Base-by-base conservation (phyloP, 208 protist species). In the Tritrichomonas musculus region DNA sequence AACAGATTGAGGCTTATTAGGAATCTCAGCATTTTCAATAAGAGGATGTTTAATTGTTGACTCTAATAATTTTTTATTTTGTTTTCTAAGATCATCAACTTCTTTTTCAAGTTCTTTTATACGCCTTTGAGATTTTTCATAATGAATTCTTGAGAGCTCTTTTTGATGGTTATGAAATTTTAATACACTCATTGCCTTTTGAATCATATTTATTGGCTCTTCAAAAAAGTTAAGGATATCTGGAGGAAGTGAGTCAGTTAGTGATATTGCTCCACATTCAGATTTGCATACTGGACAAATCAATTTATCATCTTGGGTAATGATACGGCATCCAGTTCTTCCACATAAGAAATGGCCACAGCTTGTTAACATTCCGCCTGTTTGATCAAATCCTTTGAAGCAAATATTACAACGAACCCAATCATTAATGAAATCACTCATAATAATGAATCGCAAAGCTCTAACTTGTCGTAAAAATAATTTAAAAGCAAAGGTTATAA, bases 331-430 rank as follows among this genome's bases (percentile, higher is more conserved):
- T 33, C 44, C 47, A 20, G 41, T 25, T 57, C 77, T 53, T 27
- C 44, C 44, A 50, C 77, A 88, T n/a, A 88, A 88, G 27, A 88
- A 88, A 88, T 88, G 77, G 39, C 77, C 77, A 36, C 77, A 88
- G 57, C 77, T 88, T 57, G 77, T 88, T 50, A 88, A 39, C 13
- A 57, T 88, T 1, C 77, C 77, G 0, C 77, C 77, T 20, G 53
- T n/a, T 1, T 44, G 1, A 60, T 88, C 44, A 27, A 88, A 88
- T 8, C 47, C 47, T 36, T 60, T 88, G 47, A 88, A 88, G 47
- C 77, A 88, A 57, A 39, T 33, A 57, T 88, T 88, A 30, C 77
- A 88, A 9, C 77, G 41, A 2, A 88, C 47, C 77, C 77, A 88
- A 11, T 88, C 47, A 57, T 88, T 88, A 1, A 88, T 36, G 22